Evolutionary conservation across 352 stramenopile genomes (phyloP), one percentile per base, ranked within the genome.

Genomic region (Phytophthora capsici): DNA sequence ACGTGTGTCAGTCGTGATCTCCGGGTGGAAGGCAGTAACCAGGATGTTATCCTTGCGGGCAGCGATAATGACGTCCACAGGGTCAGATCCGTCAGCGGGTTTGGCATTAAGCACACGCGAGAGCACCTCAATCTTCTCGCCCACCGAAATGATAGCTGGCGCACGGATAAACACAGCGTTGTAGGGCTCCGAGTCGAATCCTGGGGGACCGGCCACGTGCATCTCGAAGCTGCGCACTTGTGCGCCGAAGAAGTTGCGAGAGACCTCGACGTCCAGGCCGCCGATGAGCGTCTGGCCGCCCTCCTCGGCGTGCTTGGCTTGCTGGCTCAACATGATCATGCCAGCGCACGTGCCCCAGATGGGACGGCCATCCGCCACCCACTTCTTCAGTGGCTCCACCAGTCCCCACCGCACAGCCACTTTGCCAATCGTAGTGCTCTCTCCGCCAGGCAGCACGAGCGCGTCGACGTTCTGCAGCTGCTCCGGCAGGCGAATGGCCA

Each of bases 321-420:
- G 96, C 84, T 74, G 61, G 14, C 66, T 74, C 30, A 99, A 82
- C 69, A 99, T 86, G 80, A 99, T 99, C 94, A 99, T 98, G 55
- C 96, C 96, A 2, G 96, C 96, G 71, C 96, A 99, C 6, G 96
- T 99, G 53, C 96, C 96, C 95, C 96, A 99, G 30, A 97, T 97
- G 14, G 96, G 96, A 7, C 78, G 71, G 23, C 79, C 57, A 43
- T 77, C 66, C 8, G 69, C 70, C 13, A 94, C 86, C 84, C 87
- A 96, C 66, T 94, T 71, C 56, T 89, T 87, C 16, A 96, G 68
- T 10, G 86, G 85, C 40, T 93, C 88, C 38, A 89, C 71, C 25
- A 96, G 71, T 1, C 89, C 89, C 78, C 80, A 94, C 45, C 84
- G 80, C 50, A 88, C 84, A 10, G 91, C 91, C 43, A 98, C 85